Percentiles rank a stretch among this genome's conserved stretches.
phyloP scores from a whole-genome alignment of 768 basidiomycete genomes.

The Calocera cornea region DNA sequence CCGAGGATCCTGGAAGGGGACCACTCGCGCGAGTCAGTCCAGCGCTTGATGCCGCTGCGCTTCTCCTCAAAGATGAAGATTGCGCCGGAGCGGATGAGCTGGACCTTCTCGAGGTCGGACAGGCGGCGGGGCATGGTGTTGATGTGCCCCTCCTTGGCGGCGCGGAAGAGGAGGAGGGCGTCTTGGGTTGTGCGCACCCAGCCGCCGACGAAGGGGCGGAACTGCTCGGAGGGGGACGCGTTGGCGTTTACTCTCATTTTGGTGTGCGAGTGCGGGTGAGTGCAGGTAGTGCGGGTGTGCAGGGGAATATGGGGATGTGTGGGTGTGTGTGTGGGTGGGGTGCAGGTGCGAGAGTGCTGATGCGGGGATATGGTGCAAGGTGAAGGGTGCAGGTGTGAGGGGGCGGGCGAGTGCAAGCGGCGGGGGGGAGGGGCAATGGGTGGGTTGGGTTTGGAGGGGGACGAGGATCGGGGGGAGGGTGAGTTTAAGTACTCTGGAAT shows the following conservation, averaged over 20 bases:
- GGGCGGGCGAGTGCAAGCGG: no score
- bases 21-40: conserved; percentile 73
- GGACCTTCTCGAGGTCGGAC: conserved; percentile 61
- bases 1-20: conserved; percentile 72
- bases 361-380: no score
- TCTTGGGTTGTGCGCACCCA: conserved; percentile 72
- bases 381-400: no score
- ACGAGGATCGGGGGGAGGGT: no score
- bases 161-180: conserved; percentile 70
- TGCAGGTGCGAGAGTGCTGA: no score
- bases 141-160: conserved; percentile 62
- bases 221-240: background rate
- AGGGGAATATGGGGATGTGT: no score
- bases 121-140: conserved; percentile 72
- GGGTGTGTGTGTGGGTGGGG: no score
- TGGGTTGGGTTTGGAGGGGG: no score
- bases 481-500: no score
- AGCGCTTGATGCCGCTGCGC: conserved; percentile 76
- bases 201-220: conserved; percentile 25
- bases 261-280: background rate
- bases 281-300: no score
- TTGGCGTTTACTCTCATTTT: background rate
- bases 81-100: conserved; percentile 36
- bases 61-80: conserved; percentile 73
- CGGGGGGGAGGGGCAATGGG: no score